Percentiles rank a stretch among this genome's conserved stretches.
Conservation (phyloP, 2,329 filamentous ascomycete genomes). For the Fusarium clavum region DNA sequence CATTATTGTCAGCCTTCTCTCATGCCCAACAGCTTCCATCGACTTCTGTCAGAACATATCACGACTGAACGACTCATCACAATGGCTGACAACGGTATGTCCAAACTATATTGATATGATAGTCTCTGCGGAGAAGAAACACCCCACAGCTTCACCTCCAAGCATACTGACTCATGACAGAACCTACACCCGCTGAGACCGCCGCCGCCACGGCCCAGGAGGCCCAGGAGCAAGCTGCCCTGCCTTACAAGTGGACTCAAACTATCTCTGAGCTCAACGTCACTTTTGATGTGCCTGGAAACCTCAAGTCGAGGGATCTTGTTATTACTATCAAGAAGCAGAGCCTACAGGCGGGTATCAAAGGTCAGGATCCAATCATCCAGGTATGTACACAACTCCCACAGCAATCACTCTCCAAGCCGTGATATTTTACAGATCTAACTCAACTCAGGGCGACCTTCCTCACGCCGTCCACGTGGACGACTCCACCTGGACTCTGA, state of each 20-base stretch:
- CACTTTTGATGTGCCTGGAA: conserved; percentile 80
- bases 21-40: conserved; percentile 39
- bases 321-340: conserved; percentile 85
- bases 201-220: conserved; percentile 76
- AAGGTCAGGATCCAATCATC: conserved; percentile 88
- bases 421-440: background rate
- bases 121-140: rapidly evolving
- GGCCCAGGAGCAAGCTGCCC: conserved; percentile 84
- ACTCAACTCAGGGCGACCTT: conserved; percentile 76
- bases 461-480: conserved; percentile 83
- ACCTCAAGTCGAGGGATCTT: conserved; percentile 86
- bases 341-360: conserved; percentile 82
- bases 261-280: conserved; percentile 90
- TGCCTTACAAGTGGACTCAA: conserved; percentile 98
- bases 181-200: conserved; percentile 66
- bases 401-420: background rate
- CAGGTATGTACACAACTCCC: conserved; percentile 65
- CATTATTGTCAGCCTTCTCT: conserved; percentile 49
- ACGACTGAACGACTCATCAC: conserved; percentile 23
- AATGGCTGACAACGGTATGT: conserved; percentile 56
- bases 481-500: conserved; percentile 95
- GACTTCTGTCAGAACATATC: conserved; percentile 26
- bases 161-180: conserved; percentile 48
- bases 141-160: background rate
- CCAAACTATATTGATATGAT: background rate